Percentiles rank a stretch among this genome's conserved stretches.
These are phyloP conservation scores for Clarireedia sp. DNA, from an alignment of 2,329 filamentous ascomycete species.

Conservation along the genomic window DNA sequence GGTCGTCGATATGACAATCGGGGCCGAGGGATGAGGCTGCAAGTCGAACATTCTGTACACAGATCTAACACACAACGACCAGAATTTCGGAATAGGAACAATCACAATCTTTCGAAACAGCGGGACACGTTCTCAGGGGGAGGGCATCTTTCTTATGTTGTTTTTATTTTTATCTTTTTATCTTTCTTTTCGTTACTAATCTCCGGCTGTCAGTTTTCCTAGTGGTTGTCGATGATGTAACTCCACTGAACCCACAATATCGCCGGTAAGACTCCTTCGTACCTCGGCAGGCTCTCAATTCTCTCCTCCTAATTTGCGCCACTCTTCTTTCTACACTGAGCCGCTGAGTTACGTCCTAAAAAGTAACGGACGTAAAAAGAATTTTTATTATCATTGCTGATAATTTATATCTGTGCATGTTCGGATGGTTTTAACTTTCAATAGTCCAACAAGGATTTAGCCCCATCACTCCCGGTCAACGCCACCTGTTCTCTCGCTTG, in stretches of 20 bases:
- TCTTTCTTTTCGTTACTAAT: neutral
- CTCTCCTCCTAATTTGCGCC: no score
- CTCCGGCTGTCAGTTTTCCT: neutral
- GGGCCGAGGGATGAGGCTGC: slow-evolving; percentile 1
- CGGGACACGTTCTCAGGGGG: no score
- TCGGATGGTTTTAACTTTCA: no score
- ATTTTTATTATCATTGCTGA: no score
- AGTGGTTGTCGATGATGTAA: neutral
- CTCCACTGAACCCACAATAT: neutral
- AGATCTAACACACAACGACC: neutral
- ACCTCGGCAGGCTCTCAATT: neutral
- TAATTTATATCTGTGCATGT: no score
- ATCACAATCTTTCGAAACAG: neutral
- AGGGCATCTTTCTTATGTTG: neutral
- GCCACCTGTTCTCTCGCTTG: no score
- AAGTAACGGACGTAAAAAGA: no score
- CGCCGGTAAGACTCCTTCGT: neutral
- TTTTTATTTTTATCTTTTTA: neutral
- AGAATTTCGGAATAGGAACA: neutral
- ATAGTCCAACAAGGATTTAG: no score
- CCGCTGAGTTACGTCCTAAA: no score
- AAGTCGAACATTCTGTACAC: slow-evolving; percentile 7
- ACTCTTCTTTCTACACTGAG: no score
- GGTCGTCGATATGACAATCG: slow-evolving; percentile 4
- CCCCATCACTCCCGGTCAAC: no score